These are phyloP conservation scores for Hysterium pulicare DNA, from an alignment of 2,329 filamentous ascomycete species.

Conservation along the genomic window DNA sequence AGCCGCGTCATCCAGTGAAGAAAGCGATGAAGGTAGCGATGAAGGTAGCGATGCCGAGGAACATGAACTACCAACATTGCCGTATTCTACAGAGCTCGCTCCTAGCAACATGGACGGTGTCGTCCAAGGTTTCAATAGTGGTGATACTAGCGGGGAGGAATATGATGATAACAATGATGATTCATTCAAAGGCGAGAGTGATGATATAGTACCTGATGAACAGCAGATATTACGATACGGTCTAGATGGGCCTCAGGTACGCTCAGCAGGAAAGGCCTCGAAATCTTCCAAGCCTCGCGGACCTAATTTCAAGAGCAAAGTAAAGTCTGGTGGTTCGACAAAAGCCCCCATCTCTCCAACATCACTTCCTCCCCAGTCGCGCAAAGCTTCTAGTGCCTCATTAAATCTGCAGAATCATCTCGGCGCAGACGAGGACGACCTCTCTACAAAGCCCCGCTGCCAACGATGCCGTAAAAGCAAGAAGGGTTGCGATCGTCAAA, in stretches of 20 bases:
- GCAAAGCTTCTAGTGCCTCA: constrained; percentile 72
- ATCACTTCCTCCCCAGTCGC: constrained; percentile 65
- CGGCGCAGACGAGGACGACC: constrained; percentile 74
- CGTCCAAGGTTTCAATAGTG: constrained; percentile 48
- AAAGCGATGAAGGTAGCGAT: constrained; percentile 71
- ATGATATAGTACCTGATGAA: constrained; percentile 42
- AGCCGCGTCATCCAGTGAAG: constrained; percentile 46
- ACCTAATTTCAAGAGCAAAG: constrained; percentile 53
- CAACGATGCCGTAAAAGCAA: constrained; percentile 99
- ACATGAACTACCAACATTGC: constrained; percentile 35
- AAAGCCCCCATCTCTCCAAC: constrained; percentile 52
- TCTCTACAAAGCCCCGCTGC: constrained; percentile 94
- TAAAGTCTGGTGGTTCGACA: constrained; percentile 37
- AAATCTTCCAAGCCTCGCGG: constrained; percentile 40
- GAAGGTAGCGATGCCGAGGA: constrained; percentile 69
- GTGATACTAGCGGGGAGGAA: constrained; percentile 59
- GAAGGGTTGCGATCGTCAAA: constrained; percentile 96
- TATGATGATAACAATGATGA: constrained; percentile 52
- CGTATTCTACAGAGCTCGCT: constrained; percentile 21
- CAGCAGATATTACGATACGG: constrained; percentile 43
- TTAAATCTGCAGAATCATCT: constrained; percentile 61
- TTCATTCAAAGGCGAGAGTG: constrained; percentile 54
- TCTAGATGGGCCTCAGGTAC: constrained; percentile 31
- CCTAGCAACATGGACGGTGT: constrained; percentile 11
- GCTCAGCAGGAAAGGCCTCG: constrained; percentile 31